phyloP scores from a whole-genome alignment of 306 rosid genomes.

The Prunus persica region DNA sequence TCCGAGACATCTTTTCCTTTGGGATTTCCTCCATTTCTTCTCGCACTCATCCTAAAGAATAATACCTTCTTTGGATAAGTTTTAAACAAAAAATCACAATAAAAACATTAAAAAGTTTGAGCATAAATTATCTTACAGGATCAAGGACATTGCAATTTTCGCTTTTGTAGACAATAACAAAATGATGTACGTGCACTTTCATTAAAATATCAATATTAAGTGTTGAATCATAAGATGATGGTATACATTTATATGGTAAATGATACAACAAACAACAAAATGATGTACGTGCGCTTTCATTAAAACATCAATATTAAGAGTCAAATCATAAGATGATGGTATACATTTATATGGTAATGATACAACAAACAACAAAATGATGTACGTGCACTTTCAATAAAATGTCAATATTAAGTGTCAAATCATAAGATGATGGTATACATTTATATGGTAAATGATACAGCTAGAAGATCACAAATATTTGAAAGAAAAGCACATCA shows the following conservation, averaged over 20 bases:
- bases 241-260: not conserved
- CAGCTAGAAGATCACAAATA: not conserved
- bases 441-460: not conserved
- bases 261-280: not conserved
- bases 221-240: not conserved
- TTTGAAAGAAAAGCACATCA: not conserved
- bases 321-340: not conserved
- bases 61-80: not conserved
- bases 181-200: not conserved
- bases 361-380: not conserved
- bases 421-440: not conserved
- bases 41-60: conserved; percentile 40
- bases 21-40: conserved; percentile 45
- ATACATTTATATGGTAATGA: not conserved
- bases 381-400: too few relatives aligned
- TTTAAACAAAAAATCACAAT: not conserved
- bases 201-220: not conserved
- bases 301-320: not conserved
- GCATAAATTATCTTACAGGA: not conserved
- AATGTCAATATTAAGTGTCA: not conserved
- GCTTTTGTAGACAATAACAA: not conserved
- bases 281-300: not conserved
- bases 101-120: not conserved
- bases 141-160: not conserved
- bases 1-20: conserved; percentile 37